phyloP scores from a whole-genome alignment of 371 early-diverging fungal species.

The Rhizopus delemar region DNA sequence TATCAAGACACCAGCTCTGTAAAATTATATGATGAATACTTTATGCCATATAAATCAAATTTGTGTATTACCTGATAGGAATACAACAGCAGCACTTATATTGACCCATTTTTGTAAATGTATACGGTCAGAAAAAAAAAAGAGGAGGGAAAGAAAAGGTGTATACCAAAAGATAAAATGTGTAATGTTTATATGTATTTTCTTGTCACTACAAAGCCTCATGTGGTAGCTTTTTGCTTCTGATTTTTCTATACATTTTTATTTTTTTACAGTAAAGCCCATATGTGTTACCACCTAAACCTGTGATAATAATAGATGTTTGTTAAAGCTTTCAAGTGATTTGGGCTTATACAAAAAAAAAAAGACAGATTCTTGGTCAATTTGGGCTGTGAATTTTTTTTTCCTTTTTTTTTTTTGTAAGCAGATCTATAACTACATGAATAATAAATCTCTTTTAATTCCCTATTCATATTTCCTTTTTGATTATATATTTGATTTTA shows the following conservation, averaged over 20 bases:
- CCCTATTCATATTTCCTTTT: not conserved
- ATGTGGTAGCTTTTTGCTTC: not conserved
- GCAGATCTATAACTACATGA: not conserved
- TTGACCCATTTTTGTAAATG: constrained; percentile 21
- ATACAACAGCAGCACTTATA: constrained; percentile 33
- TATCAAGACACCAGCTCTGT: constrained; percentile 32
- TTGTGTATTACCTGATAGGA: constrained; percentile 23
- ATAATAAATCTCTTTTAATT: not conserved
- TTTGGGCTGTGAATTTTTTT: not conserved
- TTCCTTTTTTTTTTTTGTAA: not conserved
- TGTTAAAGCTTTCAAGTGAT: too few species aligned
- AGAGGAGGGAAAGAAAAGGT: not conserved
- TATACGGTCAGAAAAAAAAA: not conserved
- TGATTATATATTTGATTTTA: not conserved
- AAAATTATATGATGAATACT: not conserved
- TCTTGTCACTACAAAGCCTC: not conserved
- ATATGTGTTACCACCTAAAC: not conserved
- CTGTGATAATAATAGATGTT: not conserved
- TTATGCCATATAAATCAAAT: not conserved
- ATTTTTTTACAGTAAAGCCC: constrained; percentile 5
- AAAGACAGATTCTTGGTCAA: not conserved
- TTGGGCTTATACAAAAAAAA: constrained; percentile 1
- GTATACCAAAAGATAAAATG: constrained; percentile 2
- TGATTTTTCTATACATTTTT: not conserved
- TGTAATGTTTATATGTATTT: not conserved